Evolutionary conservation across 768 basidiomycete species (phyloP), one percentile per base, ranked within the genome.

Genomic region (Suillus tomentosus): DNA sequence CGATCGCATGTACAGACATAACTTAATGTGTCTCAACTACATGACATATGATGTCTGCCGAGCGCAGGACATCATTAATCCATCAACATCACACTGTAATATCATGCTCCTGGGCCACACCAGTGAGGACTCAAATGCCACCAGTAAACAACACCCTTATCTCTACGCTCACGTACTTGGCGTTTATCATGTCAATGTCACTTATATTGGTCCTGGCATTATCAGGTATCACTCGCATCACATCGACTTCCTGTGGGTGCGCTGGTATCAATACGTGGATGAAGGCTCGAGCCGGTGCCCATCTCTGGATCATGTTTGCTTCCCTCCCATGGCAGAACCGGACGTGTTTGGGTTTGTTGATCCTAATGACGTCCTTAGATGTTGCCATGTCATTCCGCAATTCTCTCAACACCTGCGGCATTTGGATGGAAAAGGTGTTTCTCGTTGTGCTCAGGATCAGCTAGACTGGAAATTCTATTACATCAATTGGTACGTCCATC

Each of bases 111-210:
- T 55, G 17, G 24, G 14, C 50, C 36, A 36, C 3, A 9, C 36
- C 36, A 36, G 9, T 9, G 9, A 9, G 36, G 36, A 36, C 36
- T 34, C 34, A 34, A 34, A 4, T 34, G 34, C 3, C 24, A 24
- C 27, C 36, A 9, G 36, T 36, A 1, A 22, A 27, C 13, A 34
- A 4, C 61, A 62, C 15, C 64, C 61, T 13, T 65, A 54, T 13
- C 17, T n/a, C 6, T 62, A 65, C 14, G 36, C 62, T 36, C 27
- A 17, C 1, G 62, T 65, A 3, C 24, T 71, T 11, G 66, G 70
- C 34, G 63, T 72, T 3, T 72, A 63, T 59, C 71, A 72, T 42
- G 70, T 62, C 15, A 62, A 69, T 39, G 68, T 63, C 1, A 43
- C 64, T 3, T 61, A 61, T 43, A 17, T 36, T 61, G 60, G 50